phyloP scores from a whole-genome alignment of 768 basidiomycete genomes.

The Hypsizygus marmoreus region DNA sequence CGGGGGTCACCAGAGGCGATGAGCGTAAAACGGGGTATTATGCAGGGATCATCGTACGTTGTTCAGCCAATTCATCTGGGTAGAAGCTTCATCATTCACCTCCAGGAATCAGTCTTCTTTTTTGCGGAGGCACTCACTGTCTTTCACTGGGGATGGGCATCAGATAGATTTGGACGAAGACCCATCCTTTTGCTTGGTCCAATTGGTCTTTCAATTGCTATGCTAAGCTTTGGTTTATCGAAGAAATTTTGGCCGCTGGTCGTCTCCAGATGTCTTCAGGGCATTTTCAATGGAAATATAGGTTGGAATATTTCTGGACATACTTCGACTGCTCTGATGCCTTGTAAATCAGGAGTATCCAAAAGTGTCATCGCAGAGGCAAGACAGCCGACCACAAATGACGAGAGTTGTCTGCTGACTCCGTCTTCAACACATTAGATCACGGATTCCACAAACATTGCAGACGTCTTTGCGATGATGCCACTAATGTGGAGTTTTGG shows the following conservation, averaged over 20 bases:
- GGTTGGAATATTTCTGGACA: conserved; percentile 20
- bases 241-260: conserved; percentile 24
- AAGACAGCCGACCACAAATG: background rate
- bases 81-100: background rate
- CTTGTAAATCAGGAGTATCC: conserved; percentile 13
- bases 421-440: conserved; percentile 18
- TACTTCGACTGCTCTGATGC: background rate
- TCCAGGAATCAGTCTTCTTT: conserved; percentile 39
- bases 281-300: conserved; percentile 42
- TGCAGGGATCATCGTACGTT: conserved; percentile 46
- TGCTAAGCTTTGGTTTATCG: conserved; percentile 36
- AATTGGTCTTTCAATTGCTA: conserved; percentile 31
- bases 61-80: conserved; percentile 5
- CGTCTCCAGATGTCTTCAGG: conserved; percentile 19
- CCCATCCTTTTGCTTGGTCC: conserved; percentile 36
- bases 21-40: conserved; percentile 50
- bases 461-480: conserved; percentile 28
- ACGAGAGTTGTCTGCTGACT: background rate
- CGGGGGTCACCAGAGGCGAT: conserved; percentile 44
- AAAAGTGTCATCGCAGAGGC: conserved; percentile 24
- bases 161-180: conserved; percentile 36
- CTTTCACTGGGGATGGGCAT: conserved; percentile 34
- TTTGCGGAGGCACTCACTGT: conserved; percentile 33
- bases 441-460: conserved; percentile 28
- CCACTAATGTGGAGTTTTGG: conserved; percentile 30